These are phyloP conservation scores for Corinectria fuckeliana DNA, from an alignment of 2,329 filamentous ascomycete species.

Conservation along the genomic window DNA sequence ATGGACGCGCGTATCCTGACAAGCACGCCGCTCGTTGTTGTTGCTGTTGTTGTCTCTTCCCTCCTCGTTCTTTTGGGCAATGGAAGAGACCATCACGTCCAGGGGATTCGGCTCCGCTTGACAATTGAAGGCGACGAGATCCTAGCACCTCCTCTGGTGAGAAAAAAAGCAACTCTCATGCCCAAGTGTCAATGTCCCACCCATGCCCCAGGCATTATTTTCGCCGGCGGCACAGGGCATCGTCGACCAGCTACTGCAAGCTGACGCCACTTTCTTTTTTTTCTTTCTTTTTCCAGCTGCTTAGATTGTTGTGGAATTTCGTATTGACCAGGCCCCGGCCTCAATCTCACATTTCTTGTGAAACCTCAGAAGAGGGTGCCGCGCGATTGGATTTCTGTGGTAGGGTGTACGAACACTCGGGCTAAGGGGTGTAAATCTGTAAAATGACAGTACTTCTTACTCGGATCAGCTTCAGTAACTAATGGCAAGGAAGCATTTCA, in stretches of 20 bases:
- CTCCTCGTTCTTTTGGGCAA: slow-evolving; percentile 24
- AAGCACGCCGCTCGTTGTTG: too few species aligned
- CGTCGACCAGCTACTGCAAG: slow-evolving; percentile 14
- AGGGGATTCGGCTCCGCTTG: not conserved
- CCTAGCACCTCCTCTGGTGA: slow-evolving; percentile 14
- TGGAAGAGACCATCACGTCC: slow-evolving; percentile 4
- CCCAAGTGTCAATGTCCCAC: slow-evolving; percentile 5
- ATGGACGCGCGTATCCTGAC: not conserved
- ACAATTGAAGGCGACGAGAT: slow-evolving; percentile 17
- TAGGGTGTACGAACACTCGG: not conserved
- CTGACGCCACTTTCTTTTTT: slow-evolving; percentile 9
- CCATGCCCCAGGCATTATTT: not conserved
- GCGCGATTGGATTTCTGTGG: not conserved
- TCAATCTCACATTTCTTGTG: slow-evolving; percentile 9
- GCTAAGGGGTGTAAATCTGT: not conserved
- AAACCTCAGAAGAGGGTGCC: not conserved
- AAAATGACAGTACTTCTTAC: not conserved
- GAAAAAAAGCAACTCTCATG: slow-evolving; percentile 25
- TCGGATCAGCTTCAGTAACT: not conserved
- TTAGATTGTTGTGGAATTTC: slow-evolving; percentile 15
- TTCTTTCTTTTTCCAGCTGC: slow-evolving; percentile 2
- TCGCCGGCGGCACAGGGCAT: slow-evolving; percentile 7
- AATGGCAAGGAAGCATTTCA: not conserved
- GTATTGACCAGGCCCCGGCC: slow-evolving; percentile 3
- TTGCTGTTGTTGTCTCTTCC: slow-evolving; percentile 32